Percentiles rank a stretch among this genome's conserved stretches.
phyloP scores from a whole-genome alignment of 2,329 filamentous ascomycete species.

The Davidsoniella neocaledoniae region DNA sequence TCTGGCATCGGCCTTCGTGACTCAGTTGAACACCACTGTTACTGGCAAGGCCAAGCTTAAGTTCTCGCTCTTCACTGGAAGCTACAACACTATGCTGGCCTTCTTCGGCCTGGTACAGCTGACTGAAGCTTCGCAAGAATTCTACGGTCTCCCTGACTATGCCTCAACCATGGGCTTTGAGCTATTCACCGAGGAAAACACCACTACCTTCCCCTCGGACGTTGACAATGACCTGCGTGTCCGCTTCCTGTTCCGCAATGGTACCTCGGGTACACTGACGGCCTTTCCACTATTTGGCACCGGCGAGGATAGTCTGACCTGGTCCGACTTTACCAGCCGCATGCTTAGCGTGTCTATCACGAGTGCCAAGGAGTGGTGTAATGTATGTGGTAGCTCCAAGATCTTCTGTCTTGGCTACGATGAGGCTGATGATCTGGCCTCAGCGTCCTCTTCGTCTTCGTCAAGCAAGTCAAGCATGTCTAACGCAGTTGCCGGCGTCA shows the following conservation, averaged over 20 bases:
- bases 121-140: conserved; percentile 17
- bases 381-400: conserved; percentile 16
- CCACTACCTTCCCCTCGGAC: conserved; percentile 17
- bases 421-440: conserved; percentile 12
- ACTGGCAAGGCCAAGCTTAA: conserved; percentile 18
- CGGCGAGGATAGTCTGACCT: conserved; percentile 17
- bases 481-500: conserved; percentile 20
- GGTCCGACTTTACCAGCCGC: conserved; percentile 17
- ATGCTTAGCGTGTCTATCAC: conserved; percentile 18
- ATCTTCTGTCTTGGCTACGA: conserved; percentile 21
- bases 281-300: conserved; percentile 19
- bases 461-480: conserved; percentile 17
- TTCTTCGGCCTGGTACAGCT: conserved; percentile 20
- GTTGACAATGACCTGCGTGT: conserved; percentile 17
- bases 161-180: conserved; percentile 23
- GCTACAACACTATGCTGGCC: conserved; percentile 22
- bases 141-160: conserved; percentile 21
- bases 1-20: conserved; percentile 18
- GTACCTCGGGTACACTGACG: conserved; percentile 18
- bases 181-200: conserved; percentile 17
- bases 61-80: conserved; percentile 21
- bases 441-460: conserved; percentile 5
- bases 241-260: conserved; percentile 22
- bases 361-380: conserved; percentile 20
- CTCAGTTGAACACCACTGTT: conserved; percentile 20